Evolutionary conservation across 805 yeast species (phyloP), one percentile per base, ranked within the genome.

Genomic region (Yamadazyma sp.): DNA sequence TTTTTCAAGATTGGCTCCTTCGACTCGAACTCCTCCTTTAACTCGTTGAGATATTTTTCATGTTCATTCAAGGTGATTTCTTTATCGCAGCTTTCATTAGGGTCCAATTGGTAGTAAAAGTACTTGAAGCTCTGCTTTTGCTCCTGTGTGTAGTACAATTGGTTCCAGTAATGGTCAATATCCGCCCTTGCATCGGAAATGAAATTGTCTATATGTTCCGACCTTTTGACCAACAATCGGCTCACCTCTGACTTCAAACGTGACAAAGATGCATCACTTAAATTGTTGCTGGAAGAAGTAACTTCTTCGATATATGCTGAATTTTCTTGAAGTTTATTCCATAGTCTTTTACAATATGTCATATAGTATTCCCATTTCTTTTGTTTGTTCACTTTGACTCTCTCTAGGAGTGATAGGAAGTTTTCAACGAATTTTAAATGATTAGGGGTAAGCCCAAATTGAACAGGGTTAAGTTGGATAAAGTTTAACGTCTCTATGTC

Each of bases 31-130:
- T 80, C 77, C 3, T 54, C 55, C 37, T 78, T 70, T 20, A 91
- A 62, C 5, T 59, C 55, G 2, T 55, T 56, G 7, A 86, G 64
- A 49, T 88, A 91, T 1, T 51, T 43, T 48, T 87, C 91, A 55
- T 88, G 89, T 3, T 66, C 65, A 2, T 70, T 72, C 37, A 90
- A 64, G 1, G 85, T 55, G 0, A 62, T 59, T 44, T 89, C 96
- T 42, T 80, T 78, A 33, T 65, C 70, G 33, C 60, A 75, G 6
- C 57, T 35, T 4, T 64, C 64, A 27, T 71, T 74, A 5, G 57
- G 51, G 13, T 55, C 52, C 20, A 37, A 20, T 34, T 60, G 54
- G 35, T 57, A 61, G 7, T 48, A 45, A 31, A 59, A 60, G 8
- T 71, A 70, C 21, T 66, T 55, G 56, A 86, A 84, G 2, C 53